Conservation (phyloP, 1,284 basidiomycete species). For the Ustilago trichophora region DNA sequence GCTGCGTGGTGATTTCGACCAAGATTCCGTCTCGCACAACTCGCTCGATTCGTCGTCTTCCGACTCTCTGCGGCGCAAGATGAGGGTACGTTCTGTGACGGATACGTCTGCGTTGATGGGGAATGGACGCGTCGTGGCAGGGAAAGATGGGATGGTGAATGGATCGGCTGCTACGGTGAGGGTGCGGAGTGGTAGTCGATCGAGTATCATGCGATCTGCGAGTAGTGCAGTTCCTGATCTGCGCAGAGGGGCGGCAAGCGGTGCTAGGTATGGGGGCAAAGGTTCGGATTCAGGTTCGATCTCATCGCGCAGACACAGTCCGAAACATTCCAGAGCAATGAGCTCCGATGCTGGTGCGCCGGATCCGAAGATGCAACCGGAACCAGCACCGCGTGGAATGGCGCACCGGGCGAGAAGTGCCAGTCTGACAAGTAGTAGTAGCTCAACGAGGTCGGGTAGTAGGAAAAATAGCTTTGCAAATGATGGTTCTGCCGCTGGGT, state of each 20-base stretch:
- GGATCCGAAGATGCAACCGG: conserved; percentile 35
- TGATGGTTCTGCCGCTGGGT: not conserved
- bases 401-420: conserved; percentile 35
- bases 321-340: not conserved
- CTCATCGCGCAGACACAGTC: not conserved
- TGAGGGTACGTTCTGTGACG: conserved; percentile 3
- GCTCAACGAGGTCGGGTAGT: conserved; percentile 14
- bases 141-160: no score
- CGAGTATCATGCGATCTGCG: conserved; percentile 32
- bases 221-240: conserved; percentile 15
- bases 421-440: conserved; percentile 22
- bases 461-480: conserved; percentile 18
- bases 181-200: conserved; percentile 11
- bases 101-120: conserved; percentile 1
- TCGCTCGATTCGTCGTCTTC: conserved; percentile 12
- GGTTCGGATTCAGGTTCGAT: conserved; percentile 4
- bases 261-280: no score
- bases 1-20: conserved; percentile 8
- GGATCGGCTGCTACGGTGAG: no score
- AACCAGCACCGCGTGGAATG: conserved; percentile 50
- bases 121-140: no score
- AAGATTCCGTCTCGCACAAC: conserved; percentile 16
- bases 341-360: no score
- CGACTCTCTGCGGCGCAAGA: conserved; percentile 15
- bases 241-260: no score